These are phyloP conservation scores for Bothriochloa decipiens DNA, from an alignment of 176 grass and related monocot genomes.

Conservation along the genomic window DNA sequence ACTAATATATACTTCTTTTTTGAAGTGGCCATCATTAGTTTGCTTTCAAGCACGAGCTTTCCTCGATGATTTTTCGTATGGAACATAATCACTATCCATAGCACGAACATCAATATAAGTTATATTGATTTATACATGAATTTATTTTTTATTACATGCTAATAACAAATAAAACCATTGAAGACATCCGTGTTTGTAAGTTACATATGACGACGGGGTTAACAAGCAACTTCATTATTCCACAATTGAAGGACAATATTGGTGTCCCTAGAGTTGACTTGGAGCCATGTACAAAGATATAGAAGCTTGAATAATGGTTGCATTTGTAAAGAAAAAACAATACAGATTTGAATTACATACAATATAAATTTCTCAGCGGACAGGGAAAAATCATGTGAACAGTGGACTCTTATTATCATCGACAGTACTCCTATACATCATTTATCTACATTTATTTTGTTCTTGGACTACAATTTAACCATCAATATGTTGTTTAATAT, in stretches of 20 bases:
- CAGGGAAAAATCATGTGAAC: background rate
- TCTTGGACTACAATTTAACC: background rate
- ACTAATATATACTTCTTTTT: too few relatives aligned
- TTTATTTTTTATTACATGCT: too few relatives aligned
- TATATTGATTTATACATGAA: background rate
- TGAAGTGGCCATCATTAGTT: too few relatives aligned
- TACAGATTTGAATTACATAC: background rate
- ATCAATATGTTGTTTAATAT: background rate
- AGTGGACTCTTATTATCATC: background rate
- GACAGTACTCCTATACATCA: background rate
- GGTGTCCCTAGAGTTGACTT: background rate
- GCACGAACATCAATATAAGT: too few relatives aligned
- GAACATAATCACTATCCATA: too few relatives aligned
- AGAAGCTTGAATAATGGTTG: background rate
- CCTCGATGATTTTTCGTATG: too few relatives aligned
- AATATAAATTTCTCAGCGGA: background rate
- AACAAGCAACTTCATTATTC: too few relatives aligned
- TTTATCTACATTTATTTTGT: background rate
- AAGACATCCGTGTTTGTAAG: background rate
- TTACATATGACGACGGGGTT: too few relatives aligned
- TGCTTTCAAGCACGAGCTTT: too few relatives aligned
- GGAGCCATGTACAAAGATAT: background rate
- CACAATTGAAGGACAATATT: too few relatives aligned
- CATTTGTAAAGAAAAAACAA: background rate
- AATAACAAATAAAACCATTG: background rate